Base-by-base conservation (phyloP, 352 stramenopile genomes). In the Phytophthora boehmeriae region DNA sequence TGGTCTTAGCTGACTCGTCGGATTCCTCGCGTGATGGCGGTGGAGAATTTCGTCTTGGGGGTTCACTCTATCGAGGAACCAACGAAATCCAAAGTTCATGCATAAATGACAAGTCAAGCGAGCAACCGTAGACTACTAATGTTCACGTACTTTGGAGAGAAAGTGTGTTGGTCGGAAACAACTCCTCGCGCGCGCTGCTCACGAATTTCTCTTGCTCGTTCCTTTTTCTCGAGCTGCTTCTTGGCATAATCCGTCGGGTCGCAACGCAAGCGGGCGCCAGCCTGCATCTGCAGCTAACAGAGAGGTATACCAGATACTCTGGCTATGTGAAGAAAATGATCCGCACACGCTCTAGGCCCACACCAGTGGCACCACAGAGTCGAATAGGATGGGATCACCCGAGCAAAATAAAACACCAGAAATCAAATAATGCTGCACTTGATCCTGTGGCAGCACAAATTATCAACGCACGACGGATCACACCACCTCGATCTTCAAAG, bases 231-330 rank as follows among this genome's bases (percentile, higher is more conserved):
- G 44, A 85, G 81, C 66, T 92, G 85, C 64, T 80, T 83, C 57
- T 83, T 83, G 44, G 85, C 85, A 76, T 92, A 91, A 71, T 92
- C 83, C 13, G 80, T 92, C 45, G 83, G 83, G 62, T 92, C 83
- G 56, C 80, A 92, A 53, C 81, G 83, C 43, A 89, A 76, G 45
- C 82, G 76, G 55, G 79, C 77, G 50, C 54, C 64, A 68, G 71
- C 46, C 45, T 80, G 75, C 73, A 75, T 75, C 54, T 54, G 51
- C 57, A 52, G 57, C 38, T 53, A 65, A 38, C 48, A 23, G 1
- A 49, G 50, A 10, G 6, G n/a, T 19, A 32, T 38, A n/a, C 9
- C 43, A 44, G 28, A 11, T 20, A 10, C 19, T 1, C 19, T 55
- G 60, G 43, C 50, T 9, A 41, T 42, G 54, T 19, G 50, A 34